A percentile compares a stretch with the other conserved stretches of the same genome.
These are phyloP conservation scores for Oropetium thomaeum DNA, from an alignment of 176 grass and related monocot species.

Conservation along the genomic window DNA sequence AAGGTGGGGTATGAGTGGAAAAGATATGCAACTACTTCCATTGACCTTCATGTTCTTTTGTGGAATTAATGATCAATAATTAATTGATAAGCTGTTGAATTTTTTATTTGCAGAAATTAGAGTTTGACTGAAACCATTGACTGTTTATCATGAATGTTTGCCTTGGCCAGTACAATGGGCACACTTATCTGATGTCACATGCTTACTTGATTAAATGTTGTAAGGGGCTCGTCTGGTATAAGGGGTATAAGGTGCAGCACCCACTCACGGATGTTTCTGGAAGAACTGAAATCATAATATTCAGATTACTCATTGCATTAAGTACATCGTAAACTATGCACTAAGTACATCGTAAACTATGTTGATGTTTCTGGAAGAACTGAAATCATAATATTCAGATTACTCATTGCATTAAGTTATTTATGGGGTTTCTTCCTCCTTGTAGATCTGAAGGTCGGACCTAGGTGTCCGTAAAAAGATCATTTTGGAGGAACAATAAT, in stretches of 20 bases:
- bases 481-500: too few species aligned
- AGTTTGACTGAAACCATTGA: neutral
- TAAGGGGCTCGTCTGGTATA: too few species aligned
- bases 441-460: neutral
- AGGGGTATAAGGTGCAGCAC: too few species aligned
- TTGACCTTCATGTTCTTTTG: neutral
- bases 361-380: too few species aligned
- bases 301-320: neutral
- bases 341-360: too few species aligned
- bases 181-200: too few species aligned
- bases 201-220: too few species aligned
- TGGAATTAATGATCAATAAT: too few species aligned
- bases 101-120: neutral
- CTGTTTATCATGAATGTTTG: neutral
- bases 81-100: neutral
- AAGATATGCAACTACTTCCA: neutral
- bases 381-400: neutral
- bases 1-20: neutral
- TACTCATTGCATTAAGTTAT: neutral
- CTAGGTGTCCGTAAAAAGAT: neutral
- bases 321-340: too few species aligned
- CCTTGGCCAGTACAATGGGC: too few species aligned
- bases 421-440: neutral
- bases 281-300: neutral
- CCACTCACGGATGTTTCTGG: too few species aligned